Percentiles rank a stretch among this genome's conserved stretches.
Conservation (phyloP, 306 rosid species). For the Trifolium fragiferum region DNA sequence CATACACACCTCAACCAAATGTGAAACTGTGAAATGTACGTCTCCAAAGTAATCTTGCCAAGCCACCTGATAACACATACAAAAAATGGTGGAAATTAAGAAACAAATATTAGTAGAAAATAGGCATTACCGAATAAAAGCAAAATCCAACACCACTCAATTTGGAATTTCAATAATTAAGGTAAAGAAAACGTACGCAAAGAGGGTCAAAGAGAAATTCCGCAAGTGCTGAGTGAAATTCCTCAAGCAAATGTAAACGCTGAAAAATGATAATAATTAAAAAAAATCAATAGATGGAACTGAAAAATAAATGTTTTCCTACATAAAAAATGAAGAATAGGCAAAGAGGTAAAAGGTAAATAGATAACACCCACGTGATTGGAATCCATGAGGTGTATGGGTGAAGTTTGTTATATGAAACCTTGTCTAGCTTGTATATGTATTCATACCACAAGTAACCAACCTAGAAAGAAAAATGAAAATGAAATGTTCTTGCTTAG, state of each 20-base stretch:
- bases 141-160: constrained; percentile 21
- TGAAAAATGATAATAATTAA: constrained; percentile 50
- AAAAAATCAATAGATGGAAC: constrained; percentile 25
- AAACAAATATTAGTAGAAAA: constrained; percentile 34
- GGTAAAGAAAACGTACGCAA: constrained; percentile 74
- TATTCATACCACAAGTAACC: constrained; percentile 95
- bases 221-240: constrained; percentile 90
- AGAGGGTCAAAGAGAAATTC: constrained; percentile 80
- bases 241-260: constrained; percentile 93
- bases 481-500: constrained; percentile 31
- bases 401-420: constrained; percentile 88
- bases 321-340: constrained; percentile 14
- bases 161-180: constrained; percentile 28
- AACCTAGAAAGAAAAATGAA: constrained; percentile 58
- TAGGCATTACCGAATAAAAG: constrained; percentile 19
- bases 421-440: constrained; percentile 96
- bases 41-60: constrained; percentile 97
- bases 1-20: constrained; percentile 95
- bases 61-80: constrained; percentile 76
- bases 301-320: constrained; percentile 6
- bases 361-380: constrained; percentile 72
- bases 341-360: constrained; percentile 28
- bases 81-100: constrained; percentile 23
- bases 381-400: constrained; percentile 99
- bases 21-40: constrained; percentile 98